Evolutionary conservation across 2,329 filamentous ascomycete genomes (phyloP), one percentile per base, ranked within the genome.

Genomic region (Fusarium annulatum): DNA sequence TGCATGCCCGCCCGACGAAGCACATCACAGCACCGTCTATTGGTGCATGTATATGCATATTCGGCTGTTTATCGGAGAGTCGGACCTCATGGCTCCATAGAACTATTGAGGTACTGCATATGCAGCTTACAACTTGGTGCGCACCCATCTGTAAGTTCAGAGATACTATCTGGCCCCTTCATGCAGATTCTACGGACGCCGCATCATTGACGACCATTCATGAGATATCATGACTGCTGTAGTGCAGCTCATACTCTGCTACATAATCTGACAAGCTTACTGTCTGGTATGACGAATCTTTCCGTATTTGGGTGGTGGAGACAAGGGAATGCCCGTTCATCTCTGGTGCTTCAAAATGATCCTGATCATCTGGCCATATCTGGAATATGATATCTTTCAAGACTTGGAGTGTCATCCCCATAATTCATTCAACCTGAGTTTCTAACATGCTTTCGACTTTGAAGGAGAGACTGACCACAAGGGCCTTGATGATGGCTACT

Each of bases 1-100:
- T 16, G 4, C 19, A 30, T 11, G 19, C 30, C 3, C 4, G 9
- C 45, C 45, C 19, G 19, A 30, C 3, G 9, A 48, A 30, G 26
- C 9, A 10, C 11, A 2, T 4, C 10, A 4, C 9, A 30, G 19
- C 2, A 21, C 6, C 3, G 4, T 4, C 3, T 3, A 14, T 21
- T 15, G 45, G 19, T 3, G n/a, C 1, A 45, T 26, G 0, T 12
- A 4, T n/a, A 26, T 45, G 26, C 19, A 10, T 10, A 2, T 21
- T 15, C 9, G 12, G 42, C 26, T 30, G 4, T 10, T 30, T 16
- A n/a, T n/a, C 26, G 4, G 18, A 48, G 19, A 30, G 7, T 33
- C 3, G 11, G 28, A 3, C 28, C 28, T 30, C 9, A 30, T 9
- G 28, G 11, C 3, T 30, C 28, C 28, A 30, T 9, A 30, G 9